These are phyloP conservation scores for Phytopythium ostracodes DNA, from an alignment of 352 stramenopile genomes.

Conservation along the genomic window DNA sequence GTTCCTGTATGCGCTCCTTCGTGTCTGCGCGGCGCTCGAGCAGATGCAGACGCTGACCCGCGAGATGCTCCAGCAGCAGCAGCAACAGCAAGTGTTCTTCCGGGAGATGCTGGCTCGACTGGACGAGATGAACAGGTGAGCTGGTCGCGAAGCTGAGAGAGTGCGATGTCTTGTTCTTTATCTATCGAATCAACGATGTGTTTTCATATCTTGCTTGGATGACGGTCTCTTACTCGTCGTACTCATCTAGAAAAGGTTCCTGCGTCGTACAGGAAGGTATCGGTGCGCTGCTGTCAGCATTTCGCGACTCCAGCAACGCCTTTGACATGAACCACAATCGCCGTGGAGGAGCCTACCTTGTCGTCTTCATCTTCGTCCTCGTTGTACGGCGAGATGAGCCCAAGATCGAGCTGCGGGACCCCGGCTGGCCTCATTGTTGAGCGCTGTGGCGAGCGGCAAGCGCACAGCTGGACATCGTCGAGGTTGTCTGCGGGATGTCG, in stretches of 20 bases:
- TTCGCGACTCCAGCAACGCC: no score
- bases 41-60: slow-evolving; percentile 57
- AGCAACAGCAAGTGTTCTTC: slow-evolving; percentile 61
- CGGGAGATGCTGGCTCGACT: slow-evolving; percentile 51
- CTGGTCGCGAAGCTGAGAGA: background rate
- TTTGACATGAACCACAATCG: no score
- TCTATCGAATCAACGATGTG: background rate
- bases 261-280: background rate
- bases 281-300: no score
- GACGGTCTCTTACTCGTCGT: background rate
- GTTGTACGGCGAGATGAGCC: slow-evolving; percentile 39
- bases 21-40: slow-evolving; percentile 44
- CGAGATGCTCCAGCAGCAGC: slow-evolving; percentile 53
- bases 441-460: slow-evolving; percentile 4
- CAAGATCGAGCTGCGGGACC: slow-evolving; percentile 52
- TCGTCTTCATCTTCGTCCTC: slow-evolving; percentile 18
- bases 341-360: slow-evolving; percentile 24
- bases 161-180: no score
- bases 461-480: slow-evolving; percentile 26
- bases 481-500: slow-evolving; percentile 20
- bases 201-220: background rate
- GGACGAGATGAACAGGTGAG: slow-evolving; percentile 10
- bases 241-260: background rate
- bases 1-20: slow-evolving; percentile 71
- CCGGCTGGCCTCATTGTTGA: slow-evolving; percentile 14